Base-by-base conservation (phyloP, 2,329 filamentous ascomycete species). In the Chaetomium sp. region DNA sequence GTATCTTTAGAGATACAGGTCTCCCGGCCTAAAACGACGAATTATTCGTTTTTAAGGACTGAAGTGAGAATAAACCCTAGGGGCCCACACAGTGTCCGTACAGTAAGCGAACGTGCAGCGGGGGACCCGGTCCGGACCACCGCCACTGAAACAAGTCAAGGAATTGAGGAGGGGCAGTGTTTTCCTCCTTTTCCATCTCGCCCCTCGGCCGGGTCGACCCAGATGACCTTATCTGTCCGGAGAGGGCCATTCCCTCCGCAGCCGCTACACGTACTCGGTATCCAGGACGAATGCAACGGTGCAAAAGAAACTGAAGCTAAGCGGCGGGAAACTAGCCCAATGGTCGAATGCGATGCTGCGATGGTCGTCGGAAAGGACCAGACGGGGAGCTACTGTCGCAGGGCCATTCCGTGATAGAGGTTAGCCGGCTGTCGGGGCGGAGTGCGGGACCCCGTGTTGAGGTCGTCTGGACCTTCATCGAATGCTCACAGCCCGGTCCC, bases 61-160 rank as follows among this genome's bases (percentile, higher is more conserved):
- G 48, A 40, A 32, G 48, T 52, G 49, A 12, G n/a, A 43, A 37
- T 33, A 9, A 49, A 48, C 54, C 44, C 34, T 49, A 52, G 12
- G n/a, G 14, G 6, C 14, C 51, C 51, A 35, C 47, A 57, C 55
- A 1, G 55, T 57, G 51, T 32, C 51, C 55, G 55, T 38, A 57
- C 55, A 57, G 54, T 53, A 35, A 32, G 34, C n/a, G 12, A 33
- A 10, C 27, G 14, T 27, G 12, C 37, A 33, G 41, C 36, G 54
- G 49, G 49, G 40, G 14, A 1, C 33, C 49, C 42, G 43, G 49
- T 19, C 44, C 49, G 37, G 12, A 9, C 44, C 7, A 34, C 44
- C 49, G 34, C 49, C 38, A 48, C 44, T 36, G n/a, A 51, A 53
- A 47, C 46, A 53, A 34, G 36, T 37, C n/a, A 35, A 42, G 19